These are phyloP conservation scores for Aureobasidium sp. DNA, from an alignment of 2,329 filamentous ascomycete species.

Conservation along the genomic window DNA sequence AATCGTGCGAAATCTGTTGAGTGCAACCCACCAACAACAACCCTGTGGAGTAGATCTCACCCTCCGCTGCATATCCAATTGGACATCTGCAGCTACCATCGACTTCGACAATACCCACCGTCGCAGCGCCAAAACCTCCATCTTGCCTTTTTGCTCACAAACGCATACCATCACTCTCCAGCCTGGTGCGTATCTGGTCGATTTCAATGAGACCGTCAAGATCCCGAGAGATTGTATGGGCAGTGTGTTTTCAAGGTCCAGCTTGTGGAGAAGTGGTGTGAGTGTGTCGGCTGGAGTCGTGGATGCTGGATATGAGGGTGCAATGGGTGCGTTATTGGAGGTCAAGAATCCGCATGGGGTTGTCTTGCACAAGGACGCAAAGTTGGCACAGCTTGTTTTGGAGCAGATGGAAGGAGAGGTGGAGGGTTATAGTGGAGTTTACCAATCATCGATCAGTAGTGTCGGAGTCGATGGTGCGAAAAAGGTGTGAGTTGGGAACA, in stretches of 20 bases:
- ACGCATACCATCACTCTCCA: not conserved
- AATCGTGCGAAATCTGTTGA: not conserved
- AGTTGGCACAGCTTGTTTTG: constrained; percentile 37
- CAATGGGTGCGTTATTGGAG: constrained; percentile 34
- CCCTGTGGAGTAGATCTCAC: constrained; percentile 6
- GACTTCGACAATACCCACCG: constrained; percentile 4
- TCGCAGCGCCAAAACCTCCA: not conserved
- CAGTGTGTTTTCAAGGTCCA: constrained; percentile 33
- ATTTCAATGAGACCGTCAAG: constrained; percentile 37
- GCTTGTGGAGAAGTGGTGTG: constrained; percentile 36
- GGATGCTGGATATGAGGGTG: constrained; percentile 38
- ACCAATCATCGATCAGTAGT: constrained; percentile 24
- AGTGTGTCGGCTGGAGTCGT: constrained; percentile 34
- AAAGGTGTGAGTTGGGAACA: not conserved
- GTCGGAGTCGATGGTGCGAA: not conserved
- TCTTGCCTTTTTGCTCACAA: not conserved
- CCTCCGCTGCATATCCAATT: not conserved
- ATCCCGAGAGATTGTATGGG: constrained; percentile 37
- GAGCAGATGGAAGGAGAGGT: constrained; percentile 32
- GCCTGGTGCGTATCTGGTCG: constrained; percentile 32
- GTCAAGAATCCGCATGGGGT: constrained; percentile 24
- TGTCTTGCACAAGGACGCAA: constrained; percentile 29
- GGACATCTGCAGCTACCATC: not conserved
- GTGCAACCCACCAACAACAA: not conserved
- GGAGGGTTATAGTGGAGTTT: constrained; percentile 34